Percentiles rank a stretch among this genome's conserved stretches.
These are phyloP conservation scores for Labyrinthula sp. DNA, from an alignment of 352 stramenopile genomes.

Conservation along the genomic window DNA sequence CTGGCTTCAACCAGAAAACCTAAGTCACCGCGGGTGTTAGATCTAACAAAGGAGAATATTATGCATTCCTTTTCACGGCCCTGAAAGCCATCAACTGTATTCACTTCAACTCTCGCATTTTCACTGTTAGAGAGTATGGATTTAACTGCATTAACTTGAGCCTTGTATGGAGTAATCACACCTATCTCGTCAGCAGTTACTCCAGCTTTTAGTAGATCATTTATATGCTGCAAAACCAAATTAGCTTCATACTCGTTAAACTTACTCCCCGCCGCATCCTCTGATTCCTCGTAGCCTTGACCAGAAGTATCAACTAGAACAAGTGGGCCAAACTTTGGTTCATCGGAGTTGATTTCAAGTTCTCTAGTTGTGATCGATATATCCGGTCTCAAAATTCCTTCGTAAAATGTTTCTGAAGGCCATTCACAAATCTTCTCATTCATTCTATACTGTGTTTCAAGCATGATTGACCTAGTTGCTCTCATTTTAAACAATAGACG, in stretches of 20 bases:
- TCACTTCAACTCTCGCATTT: conserved; percentile 52
- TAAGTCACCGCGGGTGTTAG: conserved; percentile 57
- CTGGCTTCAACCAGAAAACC: conserved; percentile 83
- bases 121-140: conserved; percentile 46
- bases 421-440: conserved; percentile 76
- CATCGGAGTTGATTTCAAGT: conserved; percentile 33
- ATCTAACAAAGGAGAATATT: conserved; percentile 88
- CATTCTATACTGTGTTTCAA: conserved; percentile 92
- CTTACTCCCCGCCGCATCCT: conserved; percentile 36
- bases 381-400: conserved; percentile 48
- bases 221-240: conserved; percentile 56
- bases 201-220: conserved; percentile 51
- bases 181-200: conserved; percentile 67
- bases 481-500: conserved; percentile 54
- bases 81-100: conserved; percentile 87
- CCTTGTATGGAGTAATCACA: conserved; percentile 95
- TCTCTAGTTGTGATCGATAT: conserved; percentile 52
- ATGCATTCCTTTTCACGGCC: conserved; percentile 84
- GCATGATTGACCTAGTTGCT: conserved; percentile 51
- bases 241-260: conserved; percentile 51
- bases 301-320: conserved; percentile 22
- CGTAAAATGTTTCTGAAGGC: conserved; percentile 80
- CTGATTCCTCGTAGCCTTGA: conserved; percentile 32
- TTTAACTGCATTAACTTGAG: conserved; percentile 72
- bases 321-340: background rate